phyloP scores from a whole-genome alignment of 805 yeast genomes.

The Kodamaea kaohsiungensis region DNA sequence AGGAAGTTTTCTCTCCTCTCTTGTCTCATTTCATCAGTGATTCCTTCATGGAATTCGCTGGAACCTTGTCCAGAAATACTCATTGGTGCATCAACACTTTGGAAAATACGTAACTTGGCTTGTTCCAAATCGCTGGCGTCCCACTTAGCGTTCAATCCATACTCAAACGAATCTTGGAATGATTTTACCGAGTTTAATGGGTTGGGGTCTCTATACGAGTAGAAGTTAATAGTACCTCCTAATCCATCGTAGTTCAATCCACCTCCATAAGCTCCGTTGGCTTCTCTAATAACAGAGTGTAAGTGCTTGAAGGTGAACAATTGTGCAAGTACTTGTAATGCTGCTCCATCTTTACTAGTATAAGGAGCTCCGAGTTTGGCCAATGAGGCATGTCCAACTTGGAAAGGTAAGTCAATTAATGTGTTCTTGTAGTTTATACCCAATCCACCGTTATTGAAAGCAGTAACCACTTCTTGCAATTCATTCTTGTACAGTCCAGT shows the following conservation, averaged over 20 bases:
- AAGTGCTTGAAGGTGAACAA: conserved; percentile 78
- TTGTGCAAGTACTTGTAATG: conserved; percentile 79
- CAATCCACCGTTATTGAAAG: conserved; percentile 15
- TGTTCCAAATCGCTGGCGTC: conserved; percentile 71
- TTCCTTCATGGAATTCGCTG: conserved; percentile 61
- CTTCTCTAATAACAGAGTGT: conserved; percentile 88
- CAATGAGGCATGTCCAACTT: conserved; percentile 78
- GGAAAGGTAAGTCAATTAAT: conserved; percentile 76
- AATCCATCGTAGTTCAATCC: conserved; percentile 83
- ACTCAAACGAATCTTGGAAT: conserved; percentile 46
- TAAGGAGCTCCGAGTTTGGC: conserved; percentile 69
- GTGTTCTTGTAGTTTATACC: conserved; percentile 26
- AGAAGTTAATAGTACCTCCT: conserved; percentile 77
- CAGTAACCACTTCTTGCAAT: conserved; percentile 14
- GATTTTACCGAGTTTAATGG: conserved; percentile 67
- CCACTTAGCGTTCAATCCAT: conserved; percentile 45
- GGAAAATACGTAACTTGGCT: conserved; percentile 90
- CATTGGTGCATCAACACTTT: conserved; percentile 85
- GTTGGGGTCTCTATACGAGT: conserved; percentile 93
- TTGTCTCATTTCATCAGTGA: conserved; percentile 80
- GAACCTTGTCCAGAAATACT: conserved; percentile 80
- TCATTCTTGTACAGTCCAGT: conserved; percentile 3
- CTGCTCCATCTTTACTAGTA: conserved; percentile 73
- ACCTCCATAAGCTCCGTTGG: conserved; percentile 98
- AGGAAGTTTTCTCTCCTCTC: conserved; percentile 72